phyloP scores from a whole-genome alignment of 495 filamentous ascomycete genomes.

The Penicillium daleae region DNA sequence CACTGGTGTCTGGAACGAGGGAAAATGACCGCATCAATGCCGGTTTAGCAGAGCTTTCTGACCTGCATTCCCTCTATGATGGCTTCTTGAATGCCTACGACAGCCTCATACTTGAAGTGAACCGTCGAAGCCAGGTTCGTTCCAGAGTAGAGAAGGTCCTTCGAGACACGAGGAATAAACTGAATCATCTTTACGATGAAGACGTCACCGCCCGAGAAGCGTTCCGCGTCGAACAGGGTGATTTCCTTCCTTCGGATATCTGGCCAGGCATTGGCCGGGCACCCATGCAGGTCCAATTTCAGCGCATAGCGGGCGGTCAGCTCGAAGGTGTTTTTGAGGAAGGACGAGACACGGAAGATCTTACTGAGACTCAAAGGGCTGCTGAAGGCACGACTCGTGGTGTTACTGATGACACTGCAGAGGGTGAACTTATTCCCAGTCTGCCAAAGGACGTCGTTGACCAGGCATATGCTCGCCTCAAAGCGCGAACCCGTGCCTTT shows the following conservation, averaged over 20 bases:
- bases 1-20: constrained; percentile 70
- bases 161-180: constrained; percentile 71
- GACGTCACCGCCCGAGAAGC: constrained; percentile 75
- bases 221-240: constrained; percentile 81
- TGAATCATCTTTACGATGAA: constrained; percentile 74
- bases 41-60: constrained; percentile 73
- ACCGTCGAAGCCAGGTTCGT: constrained; percentile 69
- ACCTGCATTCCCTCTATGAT: constrained; percentile 76
- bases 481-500: constrained; percentile 31
- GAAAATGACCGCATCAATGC: constrained; percentile 69
- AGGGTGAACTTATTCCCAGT: constrained; percentile 54
- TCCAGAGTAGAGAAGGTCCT: constrained; percentile 73
- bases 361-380: neutral
- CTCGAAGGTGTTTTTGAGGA: constrained; percentile 29
- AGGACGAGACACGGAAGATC: constrained; percentile 10
- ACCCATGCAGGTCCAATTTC: constrained; percentile 61
- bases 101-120: constrained; percentile 79
- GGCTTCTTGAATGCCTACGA: constrained; percentile 84
- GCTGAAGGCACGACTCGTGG: neutral
- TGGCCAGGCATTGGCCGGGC: constrained; percentile 75
- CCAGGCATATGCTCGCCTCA: constrained; percentile 49
- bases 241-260: constrained; percentile 85
- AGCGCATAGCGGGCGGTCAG: constrained; percentile 43
- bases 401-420: constrained; percentile 26
- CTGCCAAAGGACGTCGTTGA: constrained; percentile 60